A percentile compares a stretch with the other conserved stretches of the same genome.
Conservation (phyloP, 441 rosid genomes). For the Bruguiera hainesii region DNA sequence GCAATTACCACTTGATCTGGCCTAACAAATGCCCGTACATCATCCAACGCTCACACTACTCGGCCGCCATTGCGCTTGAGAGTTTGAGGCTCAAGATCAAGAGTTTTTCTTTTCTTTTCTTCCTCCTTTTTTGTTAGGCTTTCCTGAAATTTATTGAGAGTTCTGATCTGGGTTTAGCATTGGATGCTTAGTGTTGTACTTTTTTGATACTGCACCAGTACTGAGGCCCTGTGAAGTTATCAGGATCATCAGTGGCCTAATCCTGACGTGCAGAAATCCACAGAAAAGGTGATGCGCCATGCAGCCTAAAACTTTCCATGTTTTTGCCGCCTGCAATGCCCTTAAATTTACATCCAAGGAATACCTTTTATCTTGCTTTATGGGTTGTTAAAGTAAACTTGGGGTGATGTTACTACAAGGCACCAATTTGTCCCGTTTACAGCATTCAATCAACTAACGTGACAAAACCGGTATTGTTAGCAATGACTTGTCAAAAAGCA, state of each 20-base stretch:
- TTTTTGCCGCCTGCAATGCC: conserved; percentile 38
- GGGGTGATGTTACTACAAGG: background rate
- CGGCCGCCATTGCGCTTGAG: too few relatives aligned
- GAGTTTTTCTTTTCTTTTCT: too few relatives aligned
- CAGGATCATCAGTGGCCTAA: conserved; percentile 17
- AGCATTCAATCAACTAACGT: background rate
- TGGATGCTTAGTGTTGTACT: background rate
- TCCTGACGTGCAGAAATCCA: conserved; percentile 24
- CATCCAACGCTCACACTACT: too few relatives aligned
- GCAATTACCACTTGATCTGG: too few relatives aligned
- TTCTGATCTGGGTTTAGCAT: background rate
- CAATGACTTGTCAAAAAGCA: too few relatives aligned
- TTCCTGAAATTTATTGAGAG: background rate
- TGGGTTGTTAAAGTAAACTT: background rate
- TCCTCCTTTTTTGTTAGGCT: background rate
- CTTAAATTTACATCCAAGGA: conserved; percentile 15
- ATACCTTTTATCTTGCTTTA: background rate
- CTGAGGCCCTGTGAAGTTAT: conserved; percentile 21
- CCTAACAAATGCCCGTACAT: too few relatives aligned
- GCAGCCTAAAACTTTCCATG: conserved; percentile 24
- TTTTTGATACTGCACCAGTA: conserved; percentile 23
- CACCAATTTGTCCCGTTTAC: background rate
- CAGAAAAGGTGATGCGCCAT: conserved; percentile 30
- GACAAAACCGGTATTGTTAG: background rate
- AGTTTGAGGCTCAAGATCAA: too few relatives aligned